Percentiles rank a stretch among this genome's conserved stretches.
These are phyloP conservation scores for Peniophora sp. DNA, from an alignment of 1,284 basidiomycete genomes.

Conservation along the genomic window DNA sequence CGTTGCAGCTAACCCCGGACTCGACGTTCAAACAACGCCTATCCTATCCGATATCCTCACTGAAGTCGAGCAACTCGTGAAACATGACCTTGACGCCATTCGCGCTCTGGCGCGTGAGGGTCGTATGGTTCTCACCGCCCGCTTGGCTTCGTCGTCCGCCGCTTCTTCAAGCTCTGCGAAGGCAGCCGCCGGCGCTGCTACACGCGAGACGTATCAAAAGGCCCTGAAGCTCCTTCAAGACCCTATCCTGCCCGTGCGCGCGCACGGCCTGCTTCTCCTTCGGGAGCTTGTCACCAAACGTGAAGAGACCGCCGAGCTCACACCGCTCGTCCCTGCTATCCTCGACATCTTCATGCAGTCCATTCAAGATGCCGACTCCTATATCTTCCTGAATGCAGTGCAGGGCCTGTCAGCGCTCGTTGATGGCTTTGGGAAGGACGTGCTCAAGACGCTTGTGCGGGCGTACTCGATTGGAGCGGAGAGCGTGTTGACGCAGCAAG, in stretches of 20 bases:
- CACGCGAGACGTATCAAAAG: constrained; percentile 74
- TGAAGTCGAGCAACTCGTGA: constrained; percentile 52
- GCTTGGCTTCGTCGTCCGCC: constrained; percentile 51
- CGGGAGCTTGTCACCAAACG: constrained; percentile 58
- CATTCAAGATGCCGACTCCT: constrained; percentile 89
- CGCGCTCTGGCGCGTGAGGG: constrained; percentile 69
- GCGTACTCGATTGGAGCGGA: constrained; percentile 54
- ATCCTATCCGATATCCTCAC: constrained; percentile 66
- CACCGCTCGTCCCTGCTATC: constrained; percentile 74
- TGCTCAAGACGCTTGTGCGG: constrained; percentile 57
- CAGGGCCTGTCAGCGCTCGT: constrained; percentile 84
- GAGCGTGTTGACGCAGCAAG: constrained; percentile 48
- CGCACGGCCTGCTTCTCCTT: constrained; percentile 84
- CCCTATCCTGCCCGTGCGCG: constrained; percentile 90
- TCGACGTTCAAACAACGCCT: constrained; percentile 56
- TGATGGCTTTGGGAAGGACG: constrained; percentile 67
- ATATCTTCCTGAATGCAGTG: constrained; percentile 90
- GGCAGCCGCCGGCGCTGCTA: constrained; percentile 27
- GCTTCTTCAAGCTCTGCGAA: constrained; percentile 19
- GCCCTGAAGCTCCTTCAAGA: constrained; percentile 87
- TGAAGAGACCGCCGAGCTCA: constrained; percentile 27
- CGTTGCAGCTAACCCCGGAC: constrained; percentile 53
- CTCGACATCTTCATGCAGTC: constrained; percentile 83
- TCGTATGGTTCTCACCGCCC: constrained; percentile 73
- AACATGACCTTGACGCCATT: constrained; percentile 36